Evolutionary conservation across 768 basidiomycete species (phyloP).

Genomic region (Vararia minispora): DNA sequence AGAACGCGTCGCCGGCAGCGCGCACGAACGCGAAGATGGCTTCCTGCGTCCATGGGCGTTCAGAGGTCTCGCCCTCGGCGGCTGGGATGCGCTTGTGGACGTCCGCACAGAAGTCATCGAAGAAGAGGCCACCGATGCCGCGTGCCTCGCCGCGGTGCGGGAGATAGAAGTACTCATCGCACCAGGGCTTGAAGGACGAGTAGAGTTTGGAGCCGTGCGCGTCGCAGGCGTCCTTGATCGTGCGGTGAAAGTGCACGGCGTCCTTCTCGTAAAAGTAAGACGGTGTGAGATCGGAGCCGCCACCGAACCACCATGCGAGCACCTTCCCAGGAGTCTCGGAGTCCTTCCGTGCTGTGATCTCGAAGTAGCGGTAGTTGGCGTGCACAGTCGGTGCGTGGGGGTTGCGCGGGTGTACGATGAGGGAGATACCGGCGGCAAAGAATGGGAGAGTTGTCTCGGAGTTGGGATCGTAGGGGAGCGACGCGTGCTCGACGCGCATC

Average conservation of each 20-base stretch:
- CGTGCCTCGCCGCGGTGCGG: constrained; percentile 78
- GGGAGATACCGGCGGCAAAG: constrained; percentile 85
- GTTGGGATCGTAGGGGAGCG: constrained; percentile 53
- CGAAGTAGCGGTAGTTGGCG: constrained; percentile 96
- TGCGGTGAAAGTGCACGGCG: constrained; percentile 75
- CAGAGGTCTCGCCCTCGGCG: constrained; percentile 16
- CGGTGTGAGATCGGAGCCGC: constrained; percentile 90
- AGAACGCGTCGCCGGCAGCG: constrained; percentile 65
- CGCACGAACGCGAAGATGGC: constrained; percentile 72
- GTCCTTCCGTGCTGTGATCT: constrained; percentile 43
- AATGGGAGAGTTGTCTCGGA: constrained; percentile 65
- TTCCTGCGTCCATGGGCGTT: constrained; percentile 44
- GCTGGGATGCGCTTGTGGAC: constrained; percentile 53
- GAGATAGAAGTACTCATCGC: constrained; percentile 95
- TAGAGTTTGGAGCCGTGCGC: constrained; percentile 58
- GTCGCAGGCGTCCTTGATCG: constrained; percentile 68
- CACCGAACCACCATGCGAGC: constrained; percentile 98
- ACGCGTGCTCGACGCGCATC: constrained; percentile 88
- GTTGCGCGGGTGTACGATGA: constrained; percentile 91
- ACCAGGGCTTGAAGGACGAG: constrained; percentile 84
- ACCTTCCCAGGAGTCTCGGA: constrained; percentile 33
- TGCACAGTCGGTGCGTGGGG: constrained; percentile 92
- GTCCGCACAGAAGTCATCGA: constrained; percentile 77
- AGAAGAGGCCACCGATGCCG: constrained; percentile 92
- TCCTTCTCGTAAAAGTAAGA: constrained; percentile 87